Evolutionary conservation across 1,284 basidiomycete genomes (phyloP), one percentile per base, ranked within the genome.

Genomic region (Ustanciosporium gigantosporum): DNA sequence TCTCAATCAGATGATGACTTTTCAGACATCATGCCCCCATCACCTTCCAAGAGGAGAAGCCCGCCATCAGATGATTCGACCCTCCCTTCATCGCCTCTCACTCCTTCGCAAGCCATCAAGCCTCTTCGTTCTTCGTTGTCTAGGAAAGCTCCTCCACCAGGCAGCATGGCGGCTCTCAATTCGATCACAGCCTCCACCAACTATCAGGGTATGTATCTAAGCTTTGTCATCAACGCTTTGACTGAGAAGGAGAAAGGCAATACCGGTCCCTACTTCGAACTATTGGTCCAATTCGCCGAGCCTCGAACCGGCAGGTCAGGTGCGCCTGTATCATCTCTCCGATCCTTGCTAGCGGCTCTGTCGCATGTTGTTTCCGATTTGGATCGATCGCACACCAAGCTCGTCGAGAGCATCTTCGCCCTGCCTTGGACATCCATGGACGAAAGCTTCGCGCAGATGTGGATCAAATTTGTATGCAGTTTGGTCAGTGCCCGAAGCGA

Each of bases 401-500:
- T 99, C 17, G 87, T 97, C 25, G 86, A 93, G 53, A 90, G 91
- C 23, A 87, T 98, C 53, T 82, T 96, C 47, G 84, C 84, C 50
- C 83, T 95, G 68, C 91, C 92, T 5, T 99, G 95, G 95, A 88
- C 89, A 5, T 88, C 87, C 5, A 85, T 91, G 80, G 62, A 67
- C 19, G 90, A 93, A 66, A 84, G 84, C 35, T 82, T 82, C 37
- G 80, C 82, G 17, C 84, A 88, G 21, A 64, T 68, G 36, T 77
- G 73, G 73, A 68, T 70, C 47, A 59, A 68, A 27, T 96, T 96
- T 75, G 85, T 92, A 36, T 90, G 90, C 35, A 90, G 93, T 81
- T 85, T 99, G 29, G 86, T 96, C 62, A 91, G 88, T 65, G 91
- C 94, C n/a, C 82, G 90, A 58, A 89, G 91, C 53, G 91, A 94